Evolutionary conservation across 768 basidiomycete genomes (phyloP), one percentile per base, ranked within the genome.

Genomic region (Lentinula raphanica): DNA sequence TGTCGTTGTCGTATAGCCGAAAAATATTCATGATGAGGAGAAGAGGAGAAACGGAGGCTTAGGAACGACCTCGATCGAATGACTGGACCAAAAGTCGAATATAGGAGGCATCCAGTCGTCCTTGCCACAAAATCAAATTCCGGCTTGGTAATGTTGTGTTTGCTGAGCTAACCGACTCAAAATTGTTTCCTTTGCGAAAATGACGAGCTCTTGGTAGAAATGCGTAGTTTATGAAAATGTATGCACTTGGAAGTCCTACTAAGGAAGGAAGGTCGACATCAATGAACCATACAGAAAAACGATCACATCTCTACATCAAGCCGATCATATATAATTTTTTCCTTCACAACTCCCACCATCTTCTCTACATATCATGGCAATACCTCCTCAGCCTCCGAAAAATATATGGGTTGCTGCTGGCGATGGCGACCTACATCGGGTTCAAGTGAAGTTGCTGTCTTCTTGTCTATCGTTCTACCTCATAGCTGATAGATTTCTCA

Each of bases 401-500:
- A 95, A 95, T 72, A 87, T 97, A 45, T 97, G 94, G 94, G 83
- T 97, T 35, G 94, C 94, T 45, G 91, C 94, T 0, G 88, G 85
- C 46, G 94, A 97, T 67, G 94, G 94, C 42, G 90, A 97, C 73
- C 71, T 95, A 32, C 72, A 72, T n/a, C 78, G 88, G 49, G 85
- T 97, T 38, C 78, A 75, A 72, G 93, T 92, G 58, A 49, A 80
- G 61, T n/a, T 13, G 23, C 8, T 35, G 32, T 7, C 32, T 35
- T 38, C 23, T 67, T 29, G 25, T 9, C 36, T 42, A 25, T 31
- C 54, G 58, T 3, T 53, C 29, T 32, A 9, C 32, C 35, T 19
- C 49, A 56, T 38, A 5, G 48, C 56, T 42, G 59, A 57, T 39
- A 57, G 60, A 32, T 15, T 42, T 28, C 32, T 38, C 64, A 88